Evolutionary conservation across 352 stramenopile species (phyloP), one percentile per base, ranked within the genome.

Genomic region (Phytophthora pseudosyringae): DNA sequence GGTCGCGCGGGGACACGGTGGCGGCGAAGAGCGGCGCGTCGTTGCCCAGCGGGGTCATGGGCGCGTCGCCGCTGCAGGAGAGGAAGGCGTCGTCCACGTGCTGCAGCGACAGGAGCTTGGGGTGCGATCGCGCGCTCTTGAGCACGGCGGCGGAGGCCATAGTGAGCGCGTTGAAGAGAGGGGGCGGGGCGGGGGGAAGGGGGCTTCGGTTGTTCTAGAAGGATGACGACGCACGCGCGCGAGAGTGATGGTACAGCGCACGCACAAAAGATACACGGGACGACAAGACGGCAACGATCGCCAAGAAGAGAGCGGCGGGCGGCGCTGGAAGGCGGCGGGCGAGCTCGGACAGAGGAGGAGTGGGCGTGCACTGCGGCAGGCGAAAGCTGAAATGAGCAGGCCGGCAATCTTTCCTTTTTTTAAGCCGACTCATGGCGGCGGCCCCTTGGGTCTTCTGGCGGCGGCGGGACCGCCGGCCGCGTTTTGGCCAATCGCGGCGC

Each of bases 341-440:
- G 21, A 25, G 46, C 47, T 45, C 13, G 28, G 15, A 51, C 5
- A 31, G 43, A 50, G 39, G 21, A 36, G 57, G 50, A 70, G 65
- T 45, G 46, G 59, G 78, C 60, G 65, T 86, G 78, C 69, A 62
- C 73, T 64, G 76, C 74, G 65, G 39, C 71, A 64, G 64, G 78
- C 48, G 59, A 89, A 91, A 83, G 64, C 79, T 80, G 72, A 83
- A 91, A 91, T 91, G 82, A 86, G 61, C 71, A 71, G 64, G 45
- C 49, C 25, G 32, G 31, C 59, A 74, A 74, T 71, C 59, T 77
- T 71, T 74, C 69, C 59, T 73, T 77, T 71, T 71, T 67, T 67
- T 58, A 45, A 52, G 29, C 44, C 39, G 46, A 53, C 41, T 59
- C 45, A 35, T 40, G 12, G 33, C 25, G 55, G 43, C 40, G 40